Conservation (phyloP, 169 alveolate species). For the Plasmodium relictum region DNA sequence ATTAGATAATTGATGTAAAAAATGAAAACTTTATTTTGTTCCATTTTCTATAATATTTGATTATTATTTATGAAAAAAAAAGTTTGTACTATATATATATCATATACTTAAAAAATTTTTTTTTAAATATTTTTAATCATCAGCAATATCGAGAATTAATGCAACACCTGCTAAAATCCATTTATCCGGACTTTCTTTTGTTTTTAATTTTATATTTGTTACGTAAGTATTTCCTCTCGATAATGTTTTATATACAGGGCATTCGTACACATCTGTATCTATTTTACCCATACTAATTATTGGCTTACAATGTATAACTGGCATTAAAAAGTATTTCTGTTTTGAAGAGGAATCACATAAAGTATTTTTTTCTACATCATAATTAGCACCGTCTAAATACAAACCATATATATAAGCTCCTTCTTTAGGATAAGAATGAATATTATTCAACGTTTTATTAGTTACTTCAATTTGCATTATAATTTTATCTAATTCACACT, state of each 20-base stretch:
- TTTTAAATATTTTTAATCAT: slow-evolving; percentile 85
- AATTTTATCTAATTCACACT: slow-evolving; percentile 94
- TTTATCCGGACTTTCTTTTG: slow-evolving; percentile 94
- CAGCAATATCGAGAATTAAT: slow-evolving; percentile 95
- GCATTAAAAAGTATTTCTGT: slow-evolving; percentile 95
- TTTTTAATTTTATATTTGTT: slow-evolving; percentile 95
- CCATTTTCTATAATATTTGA: no score
- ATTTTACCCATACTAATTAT: slow-evolving; percentile 84
- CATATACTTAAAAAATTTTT: neutral
- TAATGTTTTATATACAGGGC: slow-evolving; percentile 96
- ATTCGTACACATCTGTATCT: slow-evolving; percentile 92
- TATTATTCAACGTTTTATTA: slow-evolving; percentile 91
- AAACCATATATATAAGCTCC: slow-evolving; percentile 93
- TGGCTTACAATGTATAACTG: slow-evolving; percentile 96
- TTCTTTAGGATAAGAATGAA: slow-evolving; percentile 92
- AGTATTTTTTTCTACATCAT: slow-evolving; percentile 92
- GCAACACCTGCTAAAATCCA: slow-evolving; percentile 98
- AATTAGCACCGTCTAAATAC: slow-evolving; percentile 94
- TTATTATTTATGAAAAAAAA: no score
- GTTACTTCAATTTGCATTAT: slow-evolving; percentile 94
- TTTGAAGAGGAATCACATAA: slow-evolving; percentile 95
- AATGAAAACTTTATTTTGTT: no score
- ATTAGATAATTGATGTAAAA: no score
- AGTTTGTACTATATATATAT: neutral
- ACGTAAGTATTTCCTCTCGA: slow-evolving; percentile 95